Percentiles rank a stretch among this genome's conserved stretches.
These are phyloP conservation scores for Suillus americanus DNA, from an alignment of 768 basidiomycete genomes.

Conservation along the genomic window DNA sequence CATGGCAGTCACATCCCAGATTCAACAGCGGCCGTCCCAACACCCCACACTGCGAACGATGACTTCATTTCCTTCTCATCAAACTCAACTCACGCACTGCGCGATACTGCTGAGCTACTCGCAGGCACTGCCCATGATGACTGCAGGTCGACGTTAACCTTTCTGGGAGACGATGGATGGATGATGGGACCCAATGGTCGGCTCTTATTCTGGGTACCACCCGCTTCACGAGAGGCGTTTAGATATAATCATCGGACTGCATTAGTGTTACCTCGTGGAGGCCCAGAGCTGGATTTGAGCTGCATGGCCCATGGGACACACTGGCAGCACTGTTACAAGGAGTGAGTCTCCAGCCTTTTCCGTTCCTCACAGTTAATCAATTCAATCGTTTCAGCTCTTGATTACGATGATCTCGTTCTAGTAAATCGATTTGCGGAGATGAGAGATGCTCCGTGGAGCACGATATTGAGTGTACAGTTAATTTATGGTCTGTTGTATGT, in stretches of 20 bases:
- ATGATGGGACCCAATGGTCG: background rate
- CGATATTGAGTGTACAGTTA: background rate
- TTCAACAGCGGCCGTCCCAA: too few relatives aligned
- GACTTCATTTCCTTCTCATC: too few relatives aligned
- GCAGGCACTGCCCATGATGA: too few relatives aligned
- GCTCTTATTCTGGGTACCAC: background rate
- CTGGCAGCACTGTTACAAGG: background rate
- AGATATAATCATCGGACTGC: background rate
- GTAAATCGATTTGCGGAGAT: background rate
- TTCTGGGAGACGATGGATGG: too few relatives aligned
- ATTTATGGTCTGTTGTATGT: background rate
- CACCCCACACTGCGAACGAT: too few relatives aligned
- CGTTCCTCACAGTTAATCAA: background rate
- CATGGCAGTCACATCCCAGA: too few relatives aligned
- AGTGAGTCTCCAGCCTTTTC: background rate
- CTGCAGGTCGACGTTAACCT: too few relatives aligned
- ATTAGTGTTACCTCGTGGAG: background rate
- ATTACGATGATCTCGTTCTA: background rate
- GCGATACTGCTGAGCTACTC: too few relatives aligned
- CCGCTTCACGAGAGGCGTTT: background rate
- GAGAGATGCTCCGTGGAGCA: background rate
- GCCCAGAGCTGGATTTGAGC: background rate
- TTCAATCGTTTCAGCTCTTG: background rate
- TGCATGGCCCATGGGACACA: background rate
- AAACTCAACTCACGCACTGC: too few relatives aligned